Evolutionary conservation across 2,329 filamentous ascomycete species (phyloP).

Genomic region (Colletotrichum incanum): DNA sequence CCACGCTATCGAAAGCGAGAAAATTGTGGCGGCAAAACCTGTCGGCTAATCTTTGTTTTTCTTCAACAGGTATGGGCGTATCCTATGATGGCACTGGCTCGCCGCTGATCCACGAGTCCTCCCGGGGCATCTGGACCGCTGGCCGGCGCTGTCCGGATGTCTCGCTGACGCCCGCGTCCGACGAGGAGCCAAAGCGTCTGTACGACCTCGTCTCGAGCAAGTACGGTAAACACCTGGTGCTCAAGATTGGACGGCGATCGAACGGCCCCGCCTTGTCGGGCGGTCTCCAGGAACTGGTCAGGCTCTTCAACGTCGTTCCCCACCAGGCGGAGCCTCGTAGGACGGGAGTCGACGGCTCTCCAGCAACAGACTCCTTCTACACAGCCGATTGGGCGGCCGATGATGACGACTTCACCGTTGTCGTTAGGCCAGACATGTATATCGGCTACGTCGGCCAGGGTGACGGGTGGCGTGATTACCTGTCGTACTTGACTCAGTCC

Average conservation of each 20-base stretch:
- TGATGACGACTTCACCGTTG: conserved; percentile 50
- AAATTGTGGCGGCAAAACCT: background rate
- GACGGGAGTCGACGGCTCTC: conserved; percentile 16
- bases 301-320: conserved; percentile 37
- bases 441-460: conserved; percentile 53
- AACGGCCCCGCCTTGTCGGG: conserved; percentile 18
- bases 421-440: conserved; percentile 60
- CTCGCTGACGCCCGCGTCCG: conserved; percentile 44
- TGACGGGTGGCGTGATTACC: conserved; percentile 50
- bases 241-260: conserved; percentile 44
- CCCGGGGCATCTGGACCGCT: conserved; percentile 55
- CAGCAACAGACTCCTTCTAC: conserved; percentile 44
- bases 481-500: conserved; percentile 41
- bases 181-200: conserved; percentile 46
- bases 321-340: conserved; percentile 20
- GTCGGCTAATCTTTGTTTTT: conserved; percentile 16
- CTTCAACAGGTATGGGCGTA: conserved; percentile 56
- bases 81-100: conserved; percentile 56
- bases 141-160: conserved; percentile 58
- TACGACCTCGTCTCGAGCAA: conserved; percentile 49
- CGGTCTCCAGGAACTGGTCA: conserved; percentile 20
- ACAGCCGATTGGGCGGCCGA: conserved; percentile 50
- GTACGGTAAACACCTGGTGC: conserved; percentile 53
- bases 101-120: conserved; percentile 52
- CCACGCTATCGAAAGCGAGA: conserved; percentile 1